Evolutionary conservation across 768 basidiomycete genomes (phyloP).

Genomic region (Dacryopinax primogenitus): DNA sequence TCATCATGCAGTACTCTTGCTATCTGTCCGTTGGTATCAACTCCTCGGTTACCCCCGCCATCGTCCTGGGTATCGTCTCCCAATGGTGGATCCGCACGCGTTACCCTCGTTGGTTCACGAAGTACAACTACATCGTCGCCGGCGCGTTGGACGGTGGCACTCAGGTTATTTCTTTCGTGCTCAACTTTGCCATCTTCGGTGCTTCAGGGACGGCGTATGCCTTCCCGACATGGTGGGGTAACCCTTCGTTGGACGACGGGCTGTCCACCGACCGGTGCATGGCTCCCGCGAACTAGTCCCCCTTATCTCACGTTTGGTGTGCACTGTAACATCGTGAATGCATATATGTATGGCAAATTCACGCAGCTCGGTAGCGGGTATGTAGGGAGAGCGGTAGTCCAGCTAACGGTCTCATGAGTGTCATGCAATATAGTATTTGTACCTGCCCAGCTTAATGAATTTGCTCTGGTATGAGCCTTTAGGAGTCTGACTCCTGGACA

Average conservation of each 20-base stretch:
- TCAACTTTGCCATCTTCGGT: slow-evolving; percentile 25
- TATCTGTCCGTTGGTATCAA: slow-evolving; percentile 21
- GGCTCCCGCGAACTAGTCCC: neutral
- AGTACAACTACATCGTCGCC: slow-evolving; percentile 32
- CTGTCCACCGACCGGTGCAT: neutral
- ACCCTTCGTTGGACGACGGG: slow-evolving; percentile 18
- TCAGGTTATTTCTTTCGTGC: slow-evolving; percentile 20
- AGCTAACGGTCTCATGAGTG: neutral
- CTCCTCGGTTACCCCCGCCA: slow-evolving; percentile 17
- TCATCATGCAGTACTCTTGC: slow-evolving; percentile 22
- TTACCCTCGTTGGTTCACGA: slow-evolving; percentile 32
- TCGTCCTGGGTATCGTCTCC: slow-evolving; percentile 20
- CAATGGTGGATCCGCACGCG: slow-evolving; percentile 26
- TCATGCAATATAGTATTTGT: neutral
- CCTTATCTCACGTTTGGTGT: neutral
- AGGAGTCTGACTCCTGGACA: neutral
- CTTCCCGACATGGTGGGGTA: slow-evolving; percentile 17
- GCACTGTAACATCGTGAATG: neutral
- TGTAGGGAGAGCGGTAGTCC: neutral
- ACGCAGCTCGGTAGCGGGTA: neutral
- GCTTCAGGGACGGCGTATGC: slow-evolving; percentile 19
- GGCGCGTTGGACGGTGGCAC: slow-evolving; percentile 34
- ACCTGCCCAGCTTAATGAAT: slow-evolving; percentile 3
- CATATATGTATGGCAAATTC: too few relatives aligned
- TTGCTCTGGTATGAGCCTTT: neutral